These are phyloP conservation scores for Beauveria pseudobassiana DNA, from an alignment of 2,329 filamentous ascomycete genomes.

Conservation along the genomic window DNA sequence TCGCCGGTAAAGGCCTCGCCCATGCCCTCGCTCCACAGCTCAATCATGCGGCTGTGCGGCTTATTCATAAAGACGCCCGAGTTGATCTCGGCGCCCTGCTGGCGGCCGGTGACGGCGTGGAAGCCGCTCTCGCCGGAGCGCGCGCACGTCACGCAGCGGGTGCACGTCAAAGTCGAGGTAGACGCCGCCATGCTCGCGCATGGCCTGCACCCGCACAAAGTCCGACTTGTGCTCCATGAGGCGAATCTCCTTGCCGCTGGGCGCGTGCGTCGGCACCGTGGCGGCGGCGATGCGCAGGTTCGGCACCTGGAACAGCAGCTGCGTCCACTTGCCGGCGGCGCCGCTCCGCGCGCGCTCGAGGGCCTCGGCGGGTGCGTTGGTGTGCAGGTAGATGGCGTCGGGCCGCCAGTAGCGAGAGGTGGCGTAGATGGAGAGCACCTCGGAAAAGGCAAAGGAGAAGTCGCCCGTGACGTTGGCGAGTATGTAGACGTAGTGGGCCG, in stretches of 20 bases:
- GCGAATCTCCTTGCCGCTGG: conserved; percentile 13
- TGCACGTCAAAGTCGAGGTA: conserved; percentile 15
- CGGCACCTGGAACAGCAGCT: conserved; percentile 16
- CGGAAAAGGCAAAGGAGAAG: conserved; percentile 17
- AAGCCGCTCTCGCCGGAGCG: conserved; percentile 14
- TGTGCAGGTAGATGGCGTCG: conserved; percentile 19
- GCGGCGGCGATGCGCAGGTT: conserved; percentile 5
- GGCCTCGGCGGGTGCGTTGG: conserved; percentile 14
- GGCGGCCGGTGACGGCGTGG: conserved; percentile 12
- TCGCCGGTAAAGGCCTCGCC: conserved; percentile 17
- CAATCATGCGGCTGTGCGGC: background rate
- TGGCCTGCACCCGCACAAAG: conserved; percentile 16
- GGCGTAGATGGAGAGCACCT: conserved; percentile 19
- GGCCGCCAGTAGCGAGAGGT: conserved; percentile 15
- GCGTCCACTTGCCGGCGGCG: conserved; percentile 16
- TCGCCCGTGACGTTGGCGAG: conserved; percentile 12
- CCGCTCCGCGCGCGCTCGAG: conserved; percentile 8
- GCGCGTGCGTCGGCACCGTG: conserved; percentile 10
- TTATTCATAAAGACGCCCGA: conserved; percentile 13
- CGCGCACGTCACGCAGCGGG: conserved; percentile 11
- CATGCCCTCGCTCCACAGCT: conserved; percentile 12
- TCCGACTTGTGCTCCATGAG: conserved; percentile 18
- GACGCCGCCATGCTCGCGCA: conserved; percentile 13
- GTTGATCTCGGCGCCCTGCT: conserved; percentile 10
- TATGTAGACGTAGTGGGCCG: conserved; percentile 20